A percentile compares a stretch with the other conserved stretches of the same genome.
Conservation (phyloP, 2,329 filamentous ascomycete species). For the Diaporthe nobilis region DNA sequence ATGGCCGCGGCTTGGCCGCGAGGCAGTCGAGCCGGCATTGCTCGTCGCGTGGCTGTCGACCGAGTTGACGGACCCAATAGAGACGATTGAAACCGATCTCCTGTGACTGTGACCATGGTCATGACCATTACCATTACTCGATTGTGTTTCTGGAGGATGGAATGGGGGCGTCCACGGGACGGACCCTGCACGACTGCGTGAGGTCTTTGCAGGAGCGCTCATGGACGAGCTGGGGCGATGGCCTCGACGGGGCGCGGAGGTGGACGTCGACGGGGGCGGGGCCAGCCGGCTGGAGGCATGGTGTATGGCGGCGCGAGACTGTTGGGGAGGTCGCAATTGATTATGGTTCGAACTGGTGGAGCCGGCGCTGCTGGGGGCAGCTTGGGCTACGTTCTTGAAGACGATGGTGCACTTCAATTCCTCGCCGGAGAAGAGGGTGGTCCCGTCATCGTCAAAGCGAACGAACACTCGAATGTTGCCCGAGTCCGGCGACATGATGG, state of each 20-base stretch:
- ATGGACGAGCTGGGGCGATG: conserved; percentile 80
- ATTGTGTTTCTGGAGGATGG: conserved; percentile 39
- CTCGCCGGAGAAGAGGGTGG: conserved; percentile 89
- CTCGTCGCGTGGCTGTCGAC: conserved; percentile 60
- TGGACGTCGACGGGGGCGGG: conserved; percentile 55
- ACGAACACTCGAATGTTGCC: conserved; percentile 95
- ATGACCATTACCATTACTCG: conserved; percentile 47
- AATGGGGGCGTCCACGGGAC: conserved; percentile 58
- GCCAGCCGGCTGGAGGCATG: conserved; percentile 55
- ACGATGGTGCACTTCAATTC: conserved; percentile 96
- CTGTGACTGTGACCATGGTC: conserved; percentile 73
- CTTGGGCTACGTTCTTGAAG: conserved; percentile 85
- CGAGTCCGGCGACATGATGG: conserved; percentile 64
- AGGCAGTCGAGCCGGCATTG: conserved; percentile 57
- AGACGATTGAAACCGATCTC: conserved; percentile 86
- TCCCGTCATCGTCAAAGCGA: conserved; percentile 89
- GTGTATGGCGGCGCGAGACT: conserved; percentile 51
- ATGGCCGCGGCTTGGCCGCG: conserved; percentile 74
- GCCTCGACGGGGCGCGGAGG: conserved; percentile 59
- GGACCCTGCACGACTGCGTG: conserved; percentile 62
- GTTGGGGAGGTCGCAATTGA: conserved; percentile 43
- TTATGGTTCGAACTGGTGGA: conserved; percentile 45
- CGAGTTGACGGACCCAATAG: conserved; percentile 72
- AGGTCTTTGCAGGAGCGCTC: conserved; percentile 61
- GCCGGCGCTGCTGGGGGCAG: conserved; percentile 46